Base-by-base conservation (phyloP, 1,284 basidiomycete species). In the Ceratobasidium sp. region DNA sequence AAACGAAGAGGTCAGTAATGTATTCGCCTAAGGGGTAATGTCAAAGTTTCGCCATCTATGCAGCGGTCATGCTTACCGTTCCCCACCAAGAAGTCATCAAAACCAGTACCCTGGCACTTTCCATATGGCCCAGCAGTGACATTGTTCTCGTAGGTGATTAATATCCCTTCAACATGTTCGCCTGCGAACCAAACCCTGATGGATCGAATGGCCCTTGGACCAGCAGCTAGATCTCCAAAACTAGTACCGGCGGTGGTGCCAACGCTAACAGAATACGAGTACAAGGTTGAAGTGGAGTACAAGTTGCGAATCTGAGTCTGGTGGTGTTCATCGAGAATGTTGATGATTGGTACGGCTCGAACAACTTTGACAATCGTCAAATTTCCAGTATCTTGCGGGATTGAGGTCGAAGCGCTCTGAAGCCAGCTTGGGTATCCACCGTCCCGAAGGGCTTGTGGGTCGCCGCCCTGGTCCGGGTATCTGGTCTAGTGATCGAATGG, bases 1-100 rank as follows among this genome's bases (percentile, higher is more conserved):
- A 67, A 2, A 67, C 65, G 30, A 67, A 67, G 6, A 67, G n/a
- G n/a, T 67, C 46, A 8, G 65, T 67, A 48, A 67, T 67, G 50
- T 27, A 48, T 67, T 67, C 65, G 14, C 27, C 65, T 67, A n/a
- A 23, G 12, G 2, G 8, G 2, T 18, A 23, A 48, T 18, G 18
- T 16, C 50, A 8, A 10, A 8, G 8, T 10, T 23, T 48, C 7
- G 16, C 16, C 20, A 23, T 2, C 3, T 48, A 8, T 2, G n/a
- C 41, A 48, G 30, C 27, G 14, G 12, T 48, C 18, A 46, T 27
- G 23, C 65, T 18, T 46, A 50, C 65, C 65, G 16, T 30, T 48
- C 12, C 20, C 16, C 1, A 67, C 8, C 7, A 16, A 8, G 27
- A 67, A 67, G 7, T 14, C 20, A 50, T 23, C 20, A 18, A 50